Evolutionary conservation across 2,329 filamentous ascomycete genomes (phyloP).

Genomic region (Akanthomyces lecanii): DNA sequence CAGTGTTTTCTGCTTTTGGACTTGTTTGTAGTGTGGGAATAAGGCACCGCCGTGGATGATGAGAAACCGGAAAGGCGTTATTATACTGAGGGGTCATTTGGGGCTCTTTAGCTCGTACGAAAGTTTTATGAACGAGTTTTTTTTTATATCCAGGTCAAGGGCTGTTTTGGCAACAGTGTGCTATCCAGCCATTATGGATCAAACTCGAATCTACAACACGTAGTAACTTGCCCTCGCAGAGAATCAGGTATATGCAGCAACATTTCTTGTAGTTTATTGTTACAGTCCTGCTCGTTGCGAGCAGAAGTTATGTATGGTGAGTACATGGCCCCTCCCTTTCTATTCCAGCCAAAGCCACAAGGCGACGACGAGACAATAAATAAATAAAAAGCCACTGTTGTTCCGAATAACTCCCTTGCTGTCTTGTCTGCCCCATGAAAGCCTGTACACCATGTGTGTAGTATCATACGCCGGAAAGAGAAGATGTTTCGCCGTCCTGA

Average conservation of each 20-base stretch:
- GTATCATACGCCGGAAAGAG: not conserved
- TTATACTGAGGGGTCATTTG: slow-evolving; percentile 9
- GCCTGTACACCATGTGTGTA: not conserved
- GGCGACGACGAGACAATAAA: not conserved
- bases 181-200: not conserved
- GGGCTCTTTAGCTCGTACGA: slow-evolving; percentile 8
- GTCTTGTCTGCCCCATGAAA: not conserved
- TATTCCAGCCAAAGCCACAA: not conserved
- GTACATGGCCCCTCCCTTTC: not conserved
- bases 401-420: not conserved
- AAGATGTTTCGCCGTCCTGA: not conserved
- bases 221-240: not conserved
- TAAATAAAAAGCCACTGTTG: not conserved
- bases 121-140: not conserved
- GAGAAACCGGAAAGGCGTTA: slow-evolving; percentile 18
- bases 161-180: not conserved
- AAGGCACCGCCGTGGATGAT: slow-evolving; percentile 16
- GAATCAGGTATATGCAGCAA: not conserved
- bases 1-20: not conserved
- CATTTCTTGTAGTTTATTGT: slow-evolving; percentile 5
- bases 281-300: slow-evolving; percentile 10
- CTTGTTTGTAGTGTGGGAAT: not conserved
- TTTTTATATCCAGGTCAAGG: not conserved
- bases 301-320: slow-evolving; percentile 2
- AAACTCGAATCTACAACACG: too few species aligned